These are phyloP conservation scores for Fusarium mangiferae DNA, from an alignment of 2,329 filamentous ascomycete species.

Conservation along the genomic window DNA sequence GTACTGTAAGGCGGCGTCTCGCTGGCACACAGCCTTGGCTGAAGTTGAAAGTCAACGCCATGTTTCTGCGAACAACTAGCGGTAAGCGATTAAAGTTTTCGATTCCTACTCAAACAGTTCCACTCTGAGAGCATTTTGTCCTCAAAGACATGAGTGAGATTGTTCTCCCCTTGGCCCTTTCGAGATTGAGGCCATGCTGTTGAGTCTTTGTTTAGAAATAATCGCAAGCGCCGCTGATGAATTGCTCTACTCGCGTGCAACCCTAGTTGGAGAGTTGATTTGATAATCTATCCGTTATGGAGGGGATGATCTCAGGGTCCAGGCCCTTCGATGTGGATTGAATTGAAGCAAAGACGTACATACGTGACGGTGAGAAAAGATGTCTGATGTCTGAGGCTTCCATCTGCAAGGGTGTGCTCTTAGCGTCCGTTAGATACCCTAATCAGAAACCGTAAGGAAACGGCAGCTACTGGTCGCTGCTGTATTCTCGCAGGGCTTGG, in stretches of 20 bases:
- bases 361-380: conserved; percentile 26
- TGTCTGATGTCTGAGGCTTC: conserved; percentile 14
- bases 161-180: background rate
- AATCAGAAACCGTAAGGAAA: conserved; percentile 37
- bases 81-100: conserved; percentile 35
- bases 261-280: conserved; percentile 33
- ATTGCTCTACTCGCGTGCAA: conserved; percentile 33
- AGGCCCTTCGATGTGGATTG: conserved; percentile 43
- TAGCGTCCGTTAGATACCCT: conserved; percentile 10
- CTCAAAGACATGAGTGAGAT: background rate
- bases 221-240: conserved; percentile 26
- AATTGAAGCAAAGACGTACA: conserved; percentile 14
- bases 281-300: conserved; percentile 34
- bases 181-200: conserved; percentile 3
- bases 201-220: background rate
- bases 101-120: conserved; percentile 17
- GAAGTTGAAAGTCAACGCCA: conserved; percentile 30
- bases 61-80: conserved; percentile 38
- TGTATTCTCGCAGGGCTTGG: background rate
- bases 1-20: conserved; percentile 20
- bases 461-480: background rate
- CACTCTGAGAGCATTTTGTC: conserved; percentile 16
- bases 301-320: conserved; percentile 43
- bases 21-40: conserved; percentile 33
- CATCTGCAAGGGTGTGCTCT: conserved; percentile 24